These are phyloP conservation scores for Cyclostephanos tholiformis DNA, from an alignment of 108 stramenopile species.

Conservation along the genomic window DNA sequence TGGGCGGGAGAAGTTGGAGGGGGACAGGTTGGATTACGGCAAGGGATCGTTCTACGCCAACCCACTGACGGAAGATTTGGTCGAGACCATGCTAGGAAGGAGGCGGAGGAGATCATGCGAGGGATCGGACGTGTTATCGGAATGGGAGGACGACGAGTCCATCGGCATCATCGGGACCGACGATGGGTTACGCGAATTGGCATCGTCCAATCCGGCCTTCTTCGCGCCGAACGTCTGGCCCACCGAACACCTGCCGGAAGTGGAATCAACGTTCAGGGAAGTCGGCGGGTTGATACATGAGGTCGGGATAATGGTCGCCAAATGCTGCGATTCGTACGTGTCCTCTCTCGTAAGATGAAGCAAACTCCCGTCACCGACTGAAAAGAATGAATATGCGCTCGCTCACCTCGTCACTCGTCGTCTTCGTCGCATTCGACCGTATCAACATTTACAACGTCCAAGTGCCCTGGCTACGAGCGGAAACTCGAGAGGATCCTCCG, in stretches of 20 bases:
- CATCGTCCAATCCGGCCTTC: slow-evolving; percentile 59
- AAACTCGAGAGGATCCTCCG: slow-evolving; percentile 63
- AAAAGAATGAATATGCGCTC: no score
- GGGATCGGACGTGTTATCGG: no score
- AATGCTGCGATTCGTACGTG: slow-evolving; percentile 80
- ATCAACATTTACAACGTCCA: no score
- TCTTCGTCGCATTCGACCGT: no score
- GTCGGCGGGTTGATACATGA: slow-evolving; percentile 71
- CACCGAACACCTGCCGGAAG: slow-evolving; percentile 57
- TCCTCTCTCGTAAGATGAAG: slow-evolving; percentile 24
- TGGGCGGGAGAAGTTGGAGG: slow-evolving; percentile 90
- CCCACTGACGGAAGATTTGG: slow-evolving; percentile 77
- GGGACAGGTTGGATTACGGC: slow-evolving; percentile 68
- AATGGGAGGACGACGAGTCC: slow-evolving; percentile 33
- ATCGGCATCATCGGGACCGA: slow-evolving; percentile 23
- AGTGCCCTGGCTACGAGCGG: slow-evolving; percentile 51
- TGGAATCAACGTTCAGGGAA: slow-evolving; percentile 79
- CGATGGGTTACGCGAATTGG: slow-evolving; percentile 35
- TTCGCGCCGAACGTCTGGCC: slow-evolving; percentile 89
- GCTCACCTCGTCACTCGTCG: neutral
- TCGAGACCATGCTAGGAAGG: slow-evolving; percentile 39
- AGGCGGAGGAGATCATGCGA: slow-evolving; percentile 13
- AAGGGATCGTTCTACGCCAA: slow-evolving; percentile 96
- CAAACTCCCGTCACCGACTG: no score
- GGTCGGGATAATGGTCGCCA: slow-evolving; percentile 80